Base-by-base conservation (phyloP, 2,329 filamentous ascomycete species). In the Exophiala dermatitidis region DNA sequence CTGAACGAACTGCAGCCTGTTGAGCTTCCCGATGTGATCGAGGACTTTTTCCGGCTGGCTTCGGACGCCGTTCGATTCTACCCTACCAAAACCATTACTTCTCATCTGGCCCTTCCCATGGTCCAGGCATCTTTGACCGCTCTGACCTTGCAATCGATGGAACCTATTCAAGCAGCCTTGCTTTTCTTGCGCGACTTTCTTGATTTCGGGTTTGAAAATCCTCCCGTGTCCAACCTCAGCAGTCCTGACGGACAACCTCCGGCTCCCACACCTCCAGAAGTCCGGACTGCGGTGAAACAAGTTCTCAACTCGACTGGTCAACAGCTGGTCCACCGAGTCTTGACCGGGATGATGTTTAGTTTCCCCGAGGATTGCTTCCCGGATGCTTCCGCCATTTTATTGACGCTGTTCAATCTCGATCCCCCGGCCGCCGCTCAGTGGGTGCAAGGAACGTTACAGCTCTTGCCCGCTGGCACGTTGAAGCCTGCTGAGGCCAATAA, bases 291-390 rank as follows among this genome's bases (percentile, higher is more conserved):
- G 5, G 85, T 97, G 54, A 87, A 85, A 68, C 78, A 81, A 56
- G 78, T 96, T 48, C 73, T 95, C 28, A 60, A 77, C 1, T 73
- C 77, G 1, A 83, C 90, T 59, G 90, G 93, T 36, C 84, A 89
- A 64, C 74, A 82, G 52, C 76, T 98, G 30, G 84, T 93, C 5
- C 91, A 95, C 71, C 86, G 90, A 59, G 84, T 95, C 53, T 78
- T 98, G 74, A 93, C 90, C 1, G 93, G 93, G 56, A 95, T 98
- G 90, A 97, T 98, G 91, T 96, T 96, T 68, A 94, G 86, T 0
- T 98, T 98, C 72, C 94, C 93, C 0, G 82, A 88, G 41, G 93
- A 97, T 69, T 96, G 90, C 72, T 95, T 97, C 66, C 85, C 90
- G 0, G 93, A 98, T 67, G 90, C 90, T 10, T 95, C 89, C 46